Evolutionary conservation across 2,329 filamentous ascomycete genomes (phyloP).

Genomic region (Ceratocystis variospora): DNA sequence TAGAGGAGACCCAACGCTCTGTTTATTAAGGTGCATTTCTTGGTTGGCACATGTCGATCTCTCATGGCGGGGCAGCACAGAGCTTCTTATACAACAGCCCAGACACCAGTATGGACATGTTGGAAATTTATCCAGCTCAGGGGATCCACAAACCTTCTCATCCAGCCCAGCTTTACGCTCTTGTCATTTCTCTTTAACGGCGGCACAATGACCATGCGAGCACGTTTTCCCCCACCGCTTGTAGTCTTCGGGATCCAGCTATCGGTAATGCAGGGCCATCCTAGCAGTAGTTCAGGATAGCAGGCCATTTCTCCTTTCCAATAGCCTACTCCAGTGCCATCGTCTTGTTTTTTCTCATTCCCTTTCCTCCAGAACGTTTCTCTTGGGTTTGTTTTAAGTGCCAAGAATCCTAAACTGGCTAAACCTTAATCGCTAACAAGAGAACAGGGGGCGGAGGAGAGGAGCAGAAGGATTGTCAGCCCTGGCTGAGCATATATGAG

Average conservation of each 20-base stretch:
- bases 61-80: background rate
- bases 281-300: background rate
- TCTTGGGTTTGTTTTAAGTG: background rate
- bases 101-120: too few species aligned
- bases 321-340: too few species aligned
- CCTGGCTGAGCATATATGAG: conserved; percentile 12
- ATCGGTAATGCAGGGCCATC: background rate
- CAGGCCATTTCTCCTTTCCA: background rate
- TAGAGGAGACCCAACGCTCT: background rate
- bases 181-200: background rate
- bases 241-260: background rate
- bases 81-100: conserved; percentile 3
- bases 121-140: background rate
- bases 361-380: conserved; percentile 4
- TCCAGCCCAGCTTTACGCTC: background rate
- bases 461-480: background rate
- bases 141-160: conserved; percentile 12
- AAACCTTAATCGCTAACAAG: conserved; percentile 8
- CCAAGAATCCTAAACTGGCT: background rate
- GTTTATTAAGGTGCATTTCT: background rate
- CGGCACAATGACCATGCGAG: background rate
- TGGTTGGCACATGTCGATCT: conserved; percentile 3
- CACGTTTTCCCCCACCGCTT: background rate
- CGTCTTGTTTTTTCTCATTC: background rate
- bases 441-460: background rate